Conservation (phyloP, 345 rosid genomes). For the Bretschneidera sinensis region DNA sequence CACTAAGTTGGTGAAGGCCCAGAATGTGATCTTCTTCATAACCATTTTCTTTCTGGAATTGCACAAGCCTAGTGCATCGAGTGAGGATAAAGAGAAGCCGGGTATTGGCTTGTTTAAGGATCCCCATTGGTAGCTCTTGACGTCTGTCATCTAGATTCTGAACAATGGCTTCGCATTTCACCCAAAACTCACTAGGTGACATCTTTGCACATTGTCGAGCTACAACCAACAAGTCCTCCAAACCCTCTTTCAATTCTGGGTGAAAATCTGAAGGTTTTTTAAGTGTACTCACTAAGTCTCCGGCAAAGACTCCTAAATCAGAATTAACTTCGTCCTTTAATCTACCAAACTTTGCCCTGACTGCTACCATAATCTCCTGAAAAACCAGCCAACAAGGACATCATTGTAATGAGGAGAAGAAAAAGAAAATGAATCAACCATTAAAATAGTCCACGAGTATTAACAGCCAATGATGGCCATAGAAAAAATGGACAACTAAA, state of each 20-base stretch:
- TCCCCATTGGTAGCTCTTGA: slow-evolving; percentile 88
- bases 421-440: neutral
- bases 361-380: slow-evolving; percentile 82
- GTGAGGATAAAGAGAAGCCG: slow-evolving; percentile 93
- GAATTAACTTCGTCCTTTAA: slow-evolving; percentile 90
- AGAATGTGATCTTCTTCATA: slow-evolving; percentile 69
- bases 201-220: slow-evolving; percentile 79
- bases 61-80: slow-evolving; percentile 91
- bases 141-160: slow-evolving; percentile 84
- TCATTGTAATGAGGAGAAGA: neutral
- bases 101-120: slow-evolving; percentile 82
- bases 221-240: slow-evolving; percentile 81
- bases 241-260: slow-evolving; percentile 65
- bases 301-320: slow-evolving; percentile 87
- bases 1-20: slow-evolving; percentile 81
- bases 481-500: slow-evolving; percentile 1
- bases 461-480: no score
- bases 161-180: slow-evolving; percentile 82
- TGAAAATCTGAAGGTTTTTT: slow-evolving; percentile 56
- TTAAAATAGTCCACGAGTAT: no score
- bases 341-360: slow-evolving; percentile 73
- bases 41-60: slow-evolving; percentile 91
- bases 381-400: slow-evolving; percentile 12
- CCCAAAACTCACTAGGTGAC: slow-evolving; percentile 83
- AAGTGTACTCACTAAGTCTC: slow-evolving; percentile 76